Evolutionary conservation across 225 moss, liverwort and hornwort species (phyloP).

Genomic region (Polytrichum commune): DNA sequence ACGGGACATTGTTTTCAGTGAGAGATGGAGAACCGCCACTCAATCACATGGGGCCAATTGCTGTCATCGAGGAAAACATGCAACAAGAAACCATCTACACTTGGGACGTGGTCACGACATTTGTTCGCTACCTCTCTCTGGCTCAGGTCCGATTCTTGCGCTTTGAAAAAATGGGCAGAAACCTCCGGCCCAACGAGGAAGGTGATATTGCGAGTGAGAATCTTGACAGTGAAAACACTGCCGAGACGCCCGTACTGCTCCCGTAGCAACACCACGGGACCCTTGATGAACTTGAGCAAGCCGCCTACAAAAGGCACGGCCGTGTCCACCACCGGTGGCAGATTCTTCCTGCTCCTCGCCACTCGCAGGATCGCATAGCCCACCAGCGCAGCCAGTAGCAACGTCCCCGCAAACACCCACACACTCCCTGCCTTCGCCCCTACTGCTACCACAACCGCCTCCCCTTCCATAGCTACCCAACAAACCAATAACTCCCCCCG

Average conservation of each 20-base stretch:
- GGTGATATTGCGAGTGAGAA: slow-evolving; percentile 79
- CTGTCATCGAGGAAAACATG: background rate
- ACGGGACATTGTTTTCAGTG: too few species aligned
- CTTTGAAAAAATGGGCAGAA: slow-evolving; percentile 88
- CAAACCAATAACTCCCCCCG: background rate
- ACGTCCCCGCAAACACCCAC: slow-evolving; percentile 24
- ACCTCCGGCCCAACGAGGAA: slow-evolving; percentile 90
- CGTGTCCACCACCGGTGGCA: slow-evolving; percentile 60
- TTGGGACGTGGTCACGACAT: slow-evolving; percentile 4
- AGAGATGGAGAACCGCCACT: background rate
- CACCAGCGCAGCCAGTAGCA: slow-evolving; percentile 24
- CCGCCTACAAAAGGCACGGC: slow-evolving; percentile 74
- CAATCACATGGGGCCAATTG: background rate
- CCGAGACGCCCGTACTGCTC: slow-evolving; percentile 74
- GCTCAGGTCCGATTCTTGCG: slow-evolving; percentile 85
- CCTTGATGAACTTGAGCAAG: slow-evolving; percentile 79
- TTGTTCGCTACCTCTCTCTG: slow-evolving; percentile 65
- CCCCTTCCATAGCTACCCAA: background rate
- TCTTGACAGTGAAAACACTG: slow-evolving; percentile 89
- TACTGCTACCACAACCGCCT: slow-evolving; percentile 4
- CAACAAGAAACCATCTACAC: background rate
- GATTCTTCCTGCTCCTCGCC: slow-evolving; percentile 17
- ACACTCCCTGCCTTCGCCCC: slow-evolving; percentile 9
- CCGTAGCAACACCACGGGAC: slow-evolving; percentile 64
- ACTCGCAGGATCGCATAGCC: slow-evolving; percentile 8